A percentile compares a stretch with the other conserved stretches of the same genome.
Conservation (phyloP, 2,329 filamentous ascomycete species). For the Meredithiella fracta region DNA sequence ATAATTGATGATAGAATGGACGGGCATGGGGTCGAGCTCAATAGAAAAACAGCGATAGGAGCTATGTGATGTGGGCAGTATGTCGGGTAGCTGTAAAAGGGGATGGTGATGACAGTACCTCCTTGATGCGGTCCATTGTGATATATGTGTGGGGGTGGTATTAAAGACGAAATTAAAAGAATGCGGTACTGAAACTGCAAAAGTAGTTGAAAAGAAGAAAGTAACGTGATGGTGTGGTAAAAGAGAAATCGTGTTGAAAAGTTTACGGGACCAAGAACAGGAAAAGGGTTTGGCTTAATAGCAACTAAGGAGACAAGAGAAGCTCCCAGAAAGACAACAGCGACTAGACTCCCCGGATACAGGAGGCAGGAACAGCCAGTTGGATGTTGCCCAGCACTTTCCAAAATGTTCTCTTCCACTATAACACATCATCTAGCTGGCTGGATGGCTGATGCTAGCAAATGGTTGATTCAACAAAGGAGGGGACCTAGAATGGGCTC, state of each 20-base stretch:
- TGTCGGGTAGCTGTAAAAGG: not conserved
- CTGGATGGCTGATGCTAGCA: not conserved
- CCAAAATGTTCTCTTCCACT: not conserved
- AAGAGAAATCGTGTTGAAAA: slow-evolving; percentile 1
- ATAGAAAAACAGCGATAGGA: not conserved
- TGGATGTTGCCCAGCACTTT: too few relatives aligned
- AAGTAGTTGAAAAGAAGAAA: slow-evolving; percentile 4
- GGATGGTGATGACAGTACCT: slow-evolving; percentile 38
- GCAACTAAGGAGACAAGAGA: slow-evolving; percentile 2
- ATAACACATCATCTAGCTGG: not conserved
- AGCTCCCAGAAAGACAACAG: not conserved
- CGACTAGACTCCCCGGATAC: not conserved
- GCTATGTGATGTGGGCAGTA: not conserved
- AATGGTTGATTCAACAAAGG: not conserved
- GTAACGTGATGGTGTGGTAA: not conserved
- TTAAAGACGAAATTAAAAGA: slow-evolving; percentile 9
- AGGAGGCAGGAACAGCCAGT: too few relatives aligned
- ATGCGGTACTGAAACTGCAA: slow-evolving; percentile 5
- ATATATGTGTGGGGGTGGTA: slow-evolving; percentile 10
- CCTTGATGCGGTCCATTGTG: slow-evolving; percentile 74
- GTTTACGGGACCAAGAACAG: slow-evolving; percentile 5
- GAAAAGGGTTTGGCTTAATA: slow-evolving; percentile 11
- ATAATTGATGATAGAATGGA: too few relatives aligned
- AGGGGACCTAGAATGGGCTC: slow-evolving; percentile 3
- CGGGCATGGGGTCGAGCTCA: not conserved